phyloP scores from a whole-genome alignment of 75 land plant genomes.

The Sequoia sempervirens region DNA sequence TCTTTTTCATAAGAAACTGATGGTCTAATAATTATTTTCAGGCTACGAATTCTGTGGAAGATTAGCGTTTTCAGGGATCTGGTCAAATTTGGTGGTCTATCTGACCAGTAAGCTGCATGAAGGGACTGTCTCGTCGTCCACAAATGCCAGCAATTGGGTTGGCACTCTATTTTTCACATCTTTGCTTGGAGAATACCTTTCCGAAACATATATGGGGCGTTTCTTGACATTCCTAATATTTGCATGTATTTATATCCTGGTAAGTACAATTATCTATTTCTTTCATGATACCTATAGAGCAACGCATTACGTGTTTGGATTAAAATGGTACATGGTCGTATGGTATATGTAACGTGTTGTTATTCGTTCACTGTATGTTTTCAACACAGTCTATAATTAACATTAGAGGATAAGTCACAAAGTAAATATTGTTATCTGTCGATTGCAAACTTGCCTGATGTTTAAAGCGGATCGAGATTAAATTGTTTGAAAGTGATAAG shows the following conservation, averaged over 20 bases:
- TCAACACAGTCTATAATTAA: too few species aligned
- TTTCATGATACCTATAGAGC: too few species aligned
- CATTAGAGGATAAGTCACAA: background rate
- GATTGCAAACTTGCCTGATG: background rate
- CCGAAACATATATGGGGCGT: slow-evolving; percentile 28
- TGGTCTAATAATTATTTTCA: background rate
- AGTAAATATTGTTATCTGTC: background rate
- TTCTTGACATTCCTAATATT: slow-evolving; percentile 28
- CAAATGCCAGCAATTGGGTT: slow-evolving; percentile 32
- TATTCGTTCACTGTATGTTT: too few species aligned
- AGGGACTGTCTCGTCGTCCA: slow-evolving; percentile 33
- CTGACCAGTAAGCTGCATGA: slow-evolving; percentile 66
- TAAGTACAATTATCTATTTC: slow-evolving; percentile 5
- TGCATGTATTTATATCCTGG: slow-evolving; percentile 23
- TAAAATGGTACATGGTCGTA: too few species aligned
- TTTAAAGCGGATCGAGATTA: too few species aligned
- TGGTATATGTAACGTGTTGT: too few species aligned
- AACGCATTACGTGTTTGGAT: too few species aligned
- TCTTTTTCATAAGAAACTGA: background rate
- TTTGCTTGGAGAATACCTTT: slow-evolving; percentile 28
- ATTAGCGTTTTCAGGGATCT: slow-evolving; percentile 66
- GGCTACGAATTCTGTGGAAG: slow-evolving; percentile 76
- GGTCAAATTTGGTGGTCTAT: slow-evolving; percentile 60
- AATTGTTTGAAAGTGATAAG: too few species aligned
- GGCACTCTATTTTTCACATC: slow-evolving; percentile 30